phyloP scores from a whole-genome alignment of 768 basidiomycete genomes.

The Boletus tomentosulus region DNA sequence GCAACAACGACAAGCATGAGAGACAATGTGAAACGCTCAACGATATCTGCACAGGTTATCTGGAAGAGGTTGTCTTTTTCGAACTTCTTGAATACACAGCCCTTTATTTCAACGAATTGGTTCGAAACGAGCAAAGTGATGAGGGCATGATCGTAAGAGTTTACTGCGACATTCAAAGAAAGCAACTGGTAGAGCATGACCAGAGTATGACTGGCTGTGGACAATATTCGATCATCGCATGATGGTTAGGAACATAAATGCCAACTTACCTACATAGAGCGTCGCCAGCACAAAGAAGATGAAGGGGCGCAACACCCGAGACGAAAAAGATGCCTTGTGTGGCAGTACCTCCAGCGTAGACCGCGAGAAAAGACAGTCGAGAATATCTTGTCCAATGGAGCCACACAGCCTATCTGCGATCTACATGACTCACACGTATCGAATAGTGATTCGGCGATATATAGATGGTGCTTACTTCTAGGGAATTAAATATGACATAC shows the following conservation, averaged over 20 bases:
- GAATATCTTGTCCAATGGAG: constrained; percentile 95
- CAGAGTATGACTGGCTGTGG: constrained; percentile 78
- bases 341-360: constrained; percentile 80
- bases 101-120: constrained; percentile 99
- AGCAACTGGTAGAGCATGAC: constrained; percentile 96
- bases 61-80: constrained; percentile 99
- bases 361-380: constrained; percentile 93
- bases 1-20: constrained; percentile 91
- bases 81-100: constrained; percentile 98
- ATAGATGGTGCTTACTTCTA: constrained; percentile 66
- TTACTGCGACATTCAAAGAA: constrained; percentile 93
- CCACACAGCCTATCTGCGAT: constrained; percentile 93
- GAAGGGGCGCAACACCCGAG: constrained; percentile 71
- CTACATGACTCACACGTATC: constrained; percentile 37
- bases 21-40: constrained; percentile 90
- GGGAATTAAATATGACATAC: constrained; percentile 97
- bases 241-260: not conserved
- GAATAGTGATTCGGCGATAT: not conserved
- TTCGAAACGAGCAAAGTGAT: constrained; percentile 93
- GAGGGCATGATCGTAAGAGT: constrained; percentile 95
- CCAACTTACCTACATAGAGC: constrained; percentile 69
- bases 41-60: constrained; percentile 98
- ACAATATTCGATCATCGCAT: not conserved
- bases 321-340: constrained; percentile 53
- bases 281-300: constrained; percentile 81